Evolutionary conservation across 2,329 filamentous ascomycete genomes (phyloP).

Genomic region (Ophiocordyceps polyrhachis-furcata): DNA sequence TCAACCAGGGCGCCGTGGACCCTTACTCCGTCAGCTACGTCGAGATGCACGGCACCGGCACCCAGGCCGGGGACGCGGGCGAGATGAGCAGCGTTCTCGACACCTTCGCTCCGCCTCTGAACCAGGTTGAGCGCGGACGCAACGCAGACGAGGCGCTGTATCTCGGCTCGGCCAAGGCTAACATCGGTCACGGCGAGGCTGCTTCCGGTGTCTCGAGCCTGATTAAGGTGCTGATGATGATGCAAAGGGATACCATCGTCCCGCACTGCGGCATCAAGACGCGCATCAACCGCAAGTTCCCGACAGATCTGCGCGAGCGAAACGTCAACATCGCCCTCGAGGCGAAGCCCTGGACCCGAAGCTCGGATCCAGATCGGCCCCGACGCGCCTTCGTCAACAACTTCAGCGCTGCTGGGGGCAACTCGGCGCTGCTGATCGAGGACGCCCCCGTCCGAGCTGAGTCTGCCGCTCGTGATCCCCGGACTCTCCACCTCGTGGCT

Average conservation of each 20-base stretch:
- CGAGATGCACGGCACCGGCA: constrained; percentile 85
- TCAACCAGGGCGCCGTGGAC: constrained; percentile 40
- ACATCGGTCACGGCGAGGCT: constrained; percentile 46
- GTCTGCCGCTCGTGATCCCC: constrained; percentile 16
- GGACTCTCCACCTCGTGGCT: constrained; percentile 11
- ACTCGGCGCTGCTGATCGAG: constrained; percentile 47
- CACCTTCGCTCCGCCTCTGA: constrained; percentile 37
- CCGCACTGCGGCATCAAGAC: constrained; percentile 51
- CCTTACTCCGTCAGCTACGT: constrained; percentile 65
- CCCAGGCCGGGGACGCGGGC: constrained; percentile 66
- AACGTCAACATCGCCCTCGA: constrained; percentile 40
- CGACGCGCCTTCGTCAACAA: constrained; percentile 44
- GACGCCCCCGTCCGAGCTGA: constrained; percentile 26
- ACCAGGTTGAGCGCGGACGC: constrained; percentile 22
- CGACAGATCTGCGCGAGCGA: constrained; percentile 34
- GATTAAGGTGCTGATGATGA: constrained; percentile 35
- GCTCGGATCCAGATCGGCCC: constrained; percentile 17
- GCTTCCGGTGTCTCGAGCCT: constrained; percentile 48
- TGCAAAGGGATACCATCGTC: constrained; percentile 39
- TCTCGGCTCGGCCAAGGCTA: constrained; percentile 46
- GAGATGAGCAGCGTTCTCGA: constrained; percentile 65
- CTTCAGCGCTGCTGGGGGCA: constrained; percentile 53
- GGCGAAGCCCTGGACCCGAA: constrained; percentile 28
- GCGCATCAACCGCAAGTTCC: constrained; percentile 41
- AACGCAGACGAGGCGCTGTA: constrained; percentile 30